These are phyloP conservation scores for Kodamaea restingae DNA, from an alignment of 805 yeast species.

Conservation along the genomic window DNA sequence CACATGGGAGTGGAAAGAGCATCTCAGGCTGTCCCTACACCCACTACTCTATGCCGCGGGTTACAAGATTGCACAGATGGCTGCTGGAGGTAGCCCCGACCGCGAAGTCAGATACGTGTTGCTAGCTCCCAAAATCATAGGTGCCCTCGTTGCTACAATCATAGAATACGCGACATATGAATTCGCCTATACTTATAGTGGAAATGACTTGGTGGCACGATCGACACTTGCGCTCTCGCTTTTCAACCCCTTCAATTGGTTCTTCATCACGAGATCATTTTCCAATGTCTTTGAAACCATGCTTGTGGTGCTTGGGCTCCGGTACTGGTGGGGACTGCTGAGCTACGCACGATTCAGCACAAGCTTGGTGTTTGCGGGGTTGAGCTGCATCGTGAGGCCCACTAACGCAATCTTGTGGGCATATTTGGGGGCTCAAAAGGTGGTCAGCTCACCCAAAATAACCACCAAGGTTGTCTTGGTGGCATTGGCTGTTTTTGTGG, in stretches of 20 bases:
- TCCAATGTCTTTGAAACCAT: conserved; percentile 78
- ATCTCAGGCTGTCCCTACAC: conserved; percentile 72
- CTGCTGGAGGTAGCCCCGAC: neutral
- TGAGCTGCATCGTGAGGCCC: conserved; percentile 75
- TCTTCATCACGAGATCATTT: conserved; percentile 74
- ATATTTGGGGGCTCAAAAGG: conserved; percentile 45
- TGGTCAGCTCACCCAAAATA: neutral
- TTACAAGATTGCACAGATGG: conserved; percentile 28
- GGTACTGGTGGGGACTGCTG: conserved; percentile 65
- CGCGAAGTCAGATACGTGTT: conserved; percentile 33
- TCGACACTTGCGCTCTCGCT: conserved; percentile 49
- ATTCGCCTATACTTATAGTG: conserved; percentile 40
- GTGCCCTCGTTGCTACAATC: conserved; percentile 63
- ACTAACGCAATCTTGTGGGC: conserved; percentile 80
- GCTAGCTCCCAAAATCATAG: conserved; percentile 60
- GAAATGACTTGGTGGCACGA: conserved; percentile 32
- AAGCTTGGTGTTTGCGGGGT: conserved; percentile 50
- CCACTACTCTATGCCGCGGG: conserved; percentile 64
- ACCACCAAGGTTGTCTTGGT: conserved; percentile 11
- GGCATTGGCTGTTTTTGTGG: conserved; percentile 18
- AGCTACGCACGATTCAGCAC: conserved; percentile 17
- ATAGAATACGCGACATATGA: conserved; percentile 62
- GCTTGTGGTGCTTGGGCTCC: conserved; percentile 61
- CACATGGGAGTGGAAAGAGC: conserved; percentile 93
- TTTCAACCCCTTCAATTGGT: conserved; percentile 77